Evolutionary conservation across 257 asterid species (phyloP).

Genomic region (Solanum habrochaites): DNA sequence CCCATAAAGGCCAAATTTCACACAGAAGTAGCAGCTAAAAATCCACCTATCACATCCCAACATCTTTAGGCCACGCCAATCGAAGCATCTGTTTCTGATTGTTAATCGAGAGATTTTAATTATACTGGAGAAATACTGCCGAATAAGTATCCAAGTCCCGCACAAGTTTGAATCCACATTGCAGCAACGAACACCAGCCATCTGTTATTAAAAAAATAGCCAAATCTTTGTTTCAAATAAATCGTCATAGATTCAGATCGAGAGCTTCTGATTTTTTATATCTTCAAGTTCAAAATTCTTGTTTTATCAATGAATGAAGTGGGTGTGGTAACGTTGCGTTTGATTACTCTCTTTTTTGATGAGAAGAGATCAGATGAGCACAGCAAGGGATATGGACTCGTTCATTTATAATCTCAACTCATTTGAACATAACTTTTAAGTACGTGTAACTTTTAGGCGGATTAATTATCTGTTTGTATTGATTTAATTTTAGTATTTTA

Average conservation of each 20-base stretch:
- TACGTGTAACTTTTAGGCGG: too few relatives aligned
- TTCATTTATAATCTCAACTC: too few relatives aligned
- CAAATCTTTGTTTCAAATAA: constrained; percentile 8
- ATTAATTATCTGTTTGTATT: too few relatives aligned
- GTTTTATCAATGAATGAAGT: too few relatives aligned
- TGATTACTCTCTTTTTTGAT: too few relatives aligned
- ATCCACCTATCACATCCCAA: constrained; percentile 49
- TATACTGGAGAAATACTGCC: constrained; percentile 35
- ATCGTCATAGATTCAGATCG: background rate
- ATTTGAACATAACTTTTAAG: too few relatives aligned
- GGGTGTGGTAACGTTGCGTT: too few relatives aligned
- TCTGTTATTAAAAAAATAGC: constrained; percentile 19
- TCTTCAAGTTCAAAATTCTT: too few relatives aligned
- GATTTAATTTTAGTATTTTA: too few relatives aligned
- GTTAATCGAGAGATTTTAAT: constrained; percentile 24
- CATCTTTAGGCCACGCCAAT: constrained; percentile 46
- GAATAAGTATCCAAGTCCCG: constrained; percentile 38
- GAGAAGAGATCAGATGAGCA: too few relatives aligned
- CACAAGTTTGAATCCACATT: constrained; percentile 50
- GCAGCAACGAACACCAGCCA: constrained; percentile 48
- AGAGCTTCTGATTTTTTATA: too few relatives aligned
- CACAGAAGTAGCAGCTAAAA: constrained; percentile 36
- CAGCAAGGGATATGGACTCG: too few relatives aligned
- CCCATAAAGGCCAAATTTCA: constrained; percentile 43
- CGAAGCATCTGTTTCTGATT: constrained; percentile 33